Conservation (phyloP, 306 rosid species). For the Castanea sativa region DNA sequence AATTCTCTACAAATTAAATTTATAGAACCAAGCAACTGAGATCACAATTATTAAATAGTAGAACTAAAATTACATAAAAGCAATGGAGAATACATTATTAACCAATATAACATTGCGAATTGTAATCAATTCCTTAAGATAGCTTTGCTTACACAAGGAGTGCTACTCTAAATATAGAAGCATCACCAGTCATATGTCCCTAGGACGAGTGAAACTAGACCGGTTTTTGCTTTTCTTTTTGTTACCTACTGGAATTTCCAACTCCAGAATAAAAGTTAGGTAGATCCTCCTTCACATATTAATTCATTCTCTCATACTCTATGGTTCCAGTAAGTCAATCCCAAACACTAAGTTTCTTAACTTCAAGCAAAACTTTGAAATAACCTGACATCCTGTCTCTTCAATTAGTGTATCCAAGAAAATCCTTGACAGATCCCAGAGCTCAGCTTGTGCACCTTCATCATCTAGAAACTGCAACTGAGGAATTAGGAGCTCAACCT, state of each 20-base stretch:
- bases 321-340: not conserved
- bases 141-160: not conserved
- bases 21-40: slow-evolving; percentile 26
- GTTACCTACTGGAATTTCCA: not conserved
- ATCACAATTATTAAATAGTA: not conserved
- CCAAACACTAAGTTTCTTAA: slow-evolving; percentile 1
- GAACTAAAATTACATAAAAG: not conserved
- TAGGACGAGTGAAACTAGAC: not conserved
- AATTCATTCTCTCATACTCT: not conserved
- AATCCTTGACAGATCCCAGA: slow-evolving; percentile 81
- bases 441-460: slow-evolving; percentile 96
- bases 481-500: slow-evolving; percentile 97
- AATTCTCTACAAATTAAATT: slow-evolving; percentile 62
- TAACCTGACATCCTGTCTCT: slow-evolving; percentile 67
- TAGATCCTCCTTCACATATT: not conserved
- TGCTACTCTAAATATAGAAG: not conserved
- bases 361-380: slow-evolving; percentile 21
- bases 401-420: slow-evolving; percentile 77
- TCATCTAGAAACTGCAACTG: slow-evolving; percentile 93
- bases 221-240: not conserved
- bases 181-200: not conserved
- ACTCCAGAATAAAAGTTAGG: not conserved
- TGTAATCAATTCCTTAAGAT: not conserved
- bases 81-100: not conserved
- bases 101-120: not conserved